Evolutionary conservation across 2,329 filamentous ascomycete genomes (phyloP).

Genomic region (Peltaster fructicola): DNA sequence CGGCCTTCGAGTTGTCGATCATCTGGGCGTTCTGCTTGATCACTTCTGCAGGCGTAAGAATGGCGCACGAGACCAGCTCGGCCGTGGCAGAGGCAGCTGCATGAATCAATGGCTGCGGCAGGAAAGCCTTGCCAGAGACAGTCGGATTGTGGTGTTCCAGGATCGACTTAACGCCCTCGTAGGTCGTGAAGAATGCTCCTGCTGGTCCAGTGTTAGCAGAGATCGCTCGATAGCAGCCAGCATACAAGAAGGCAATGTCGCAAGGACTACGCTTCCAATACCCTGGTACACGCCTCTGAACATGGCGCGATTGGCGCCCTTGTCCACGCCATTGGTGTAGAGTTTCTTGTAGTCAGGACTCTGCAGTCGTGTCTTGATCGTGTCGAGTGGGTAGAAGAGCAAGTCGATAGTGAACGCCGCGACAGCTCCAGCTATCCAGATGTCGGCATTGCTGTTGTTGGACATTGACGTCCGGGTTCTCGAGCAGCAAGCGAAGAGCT

Average conservation of each 20-base stretch:
- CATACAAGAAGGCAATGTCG: constrained; percentile 71
- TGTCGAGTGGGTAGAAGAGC: constrained; percentile 75
- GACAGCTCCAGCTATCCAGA: constrained; percentile 48
- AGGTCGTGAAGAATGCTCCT: constrained; percentile 78
- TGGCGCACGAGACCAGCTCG: constrained; percentile 70
- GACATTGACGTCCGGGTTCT: constrained; percentile 9
- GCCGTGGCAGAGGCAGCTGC: constrained; percentile 55
- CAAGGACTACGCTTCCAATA: constrained; percentile 65
- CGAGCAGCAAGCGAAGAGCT: not conserved
- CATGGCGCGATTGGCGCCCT: constrained; percentile 36
- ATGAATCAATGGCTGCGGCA: constrained; percentile 55
- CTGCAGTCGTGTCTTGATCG: constrained; percentile 72
- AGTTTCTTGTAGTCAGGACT: constrained; percentile 55
- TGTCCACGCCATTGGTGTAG: constrained; percentile 41
- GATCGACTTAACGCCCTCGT: constrained; percentile 55
- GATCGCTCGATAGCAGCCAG: constrained; percentile 2
- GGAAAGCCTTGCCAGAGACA: constrained; percentile 19
- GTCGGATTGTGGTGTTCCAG: constrained; percentile 36
- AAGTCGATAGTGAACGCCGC: constrained; percentile 77
- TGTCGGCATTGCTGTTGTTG: constrained; percentile 14
- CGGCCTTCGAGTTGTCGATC: constrained; percentile 30
- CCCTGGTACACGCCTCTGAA: constrained; percentile 73
- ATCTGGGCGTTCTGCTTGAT: constrained; percentile 92
- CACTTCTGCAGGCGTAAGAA: constrained; percentile 76
- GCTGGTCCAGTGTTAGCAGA: constrained; percentile 28